Percentiles rank a stretch among this genome's conserved stretches.
These are phyloP conservation scores for Clarireedia monteithiana DNA, from an alignment of 2,329 filamentous ascomycete genomes.

Conservation along the genomic window DNA sequence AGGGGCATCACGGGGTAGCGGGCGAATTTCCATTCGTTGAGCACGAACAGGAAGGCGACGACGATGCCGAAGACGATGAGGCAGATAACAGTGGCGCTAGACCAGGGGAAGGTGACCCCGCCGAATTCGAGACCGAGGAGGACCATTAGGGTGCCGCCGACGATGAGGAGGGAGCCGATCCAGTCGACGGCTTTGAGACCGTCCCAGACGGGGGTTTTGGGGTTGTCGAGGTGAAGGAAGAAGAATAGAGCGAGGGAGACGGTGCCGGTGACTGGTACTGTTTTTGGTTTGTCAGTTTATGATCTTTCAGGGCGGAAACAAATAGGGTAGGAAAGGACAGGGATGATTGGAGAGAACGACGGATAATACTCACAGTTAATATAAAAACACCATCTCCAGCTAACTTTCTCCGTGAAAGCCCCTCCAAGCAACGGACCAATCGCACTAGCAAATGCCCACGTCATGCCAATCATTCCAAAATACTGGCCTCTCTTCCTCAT, in stretches of 20 bases:
- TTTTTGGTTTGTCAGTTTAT: neutral
- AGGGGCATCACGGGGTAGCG: conserved; percentile 73
- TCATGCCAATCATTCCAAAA: conserved; percentile 57
- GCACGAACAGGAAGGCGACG: conserved; percentile 50
- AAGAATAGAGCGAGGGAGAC: conserved; percentile 47
- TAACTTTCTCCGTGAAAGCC: conserved; percentile 52
- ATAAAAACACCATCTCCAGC: conserved; percentile 50
- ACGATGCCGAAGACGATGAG: conserved; percentile 55
- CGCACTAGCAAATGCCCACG: conserved; percentile 54
- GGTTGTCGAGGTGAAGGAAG: conserved; percentile 59
- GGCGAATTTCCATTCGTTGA: conserved; percentile 67
- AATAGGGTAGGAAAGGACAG: too few species aligned
- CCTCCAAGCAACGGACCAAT: conserved; percentile 62
- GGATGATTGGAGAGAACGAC: neutral
- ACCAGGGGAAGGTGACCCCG: conserved; percentile 60
- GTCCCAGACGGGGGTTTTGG: conserved; percentile 51
- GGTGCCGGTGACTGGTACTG: neutral
- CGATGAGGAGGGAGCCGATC: conserved; percentile 51
- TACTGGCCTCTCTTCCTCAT: conserved; percentile 39
- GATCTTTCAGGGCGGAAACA: neutral
- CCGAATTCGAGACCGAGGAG: conserved; percentile 82
- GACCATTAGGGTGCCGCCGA: conserved; percentile 74
- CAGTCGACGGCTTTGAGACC: conserved; percentile 56
- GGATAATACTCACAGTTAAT: conserved; percentile 22
- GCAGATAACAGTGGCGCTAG: conserved; percentile 26